Evolutionary conservation across 495 filamentous ascomycete genomes (phyloP).

Genomic region (Podospora bellae-mahoneyi): DNA sequence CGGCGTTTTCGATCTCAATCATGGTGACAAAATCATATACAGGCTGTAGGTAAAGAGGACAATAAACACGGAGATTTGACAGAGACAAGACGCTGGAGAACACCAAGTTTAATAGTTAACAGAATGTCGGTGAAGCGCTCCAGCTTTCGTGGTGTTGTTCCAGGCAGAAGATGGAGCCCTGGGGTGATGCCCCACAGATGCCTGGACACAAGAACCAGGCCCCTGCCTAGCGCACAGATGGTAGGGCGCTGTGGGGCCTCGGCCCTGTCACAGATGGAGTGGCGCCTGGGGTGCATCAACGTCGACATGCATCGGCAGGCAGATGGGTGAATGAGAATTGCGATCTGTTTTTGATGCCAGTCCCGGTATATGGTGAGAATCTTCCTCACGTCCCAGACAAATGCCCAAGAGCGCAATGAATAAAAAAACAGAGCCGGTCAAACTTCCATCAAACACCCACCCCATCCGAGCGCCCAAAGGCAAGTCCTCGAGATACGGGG

Average conservation of each 20-base stretch:
- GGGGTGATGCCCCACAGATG: neutral
- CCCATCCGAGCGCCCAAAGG: constrained; percentile 52
- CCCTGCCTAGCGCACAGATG: neutral
- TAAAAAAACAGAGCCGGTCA: constrained; percentile 51
- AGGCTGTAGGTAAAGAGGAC: neutral
- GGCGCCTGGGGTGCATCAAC: neutral
- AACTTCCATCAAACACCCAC: constrained; percentile 62
- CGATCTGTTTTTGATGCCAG: neutral
- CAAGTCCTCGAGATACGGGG: constrained; percentile 46
- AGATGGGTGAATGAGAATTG: neutral
- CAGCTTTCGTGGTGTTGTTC: neutral
- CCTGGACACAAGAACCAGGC: neutral
- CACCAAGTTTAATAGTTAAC: neutral
- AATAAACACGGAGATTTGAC: neutral
- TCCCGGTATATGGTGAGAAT: constrained; percentile 13
- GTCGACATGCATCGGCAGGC: neutral
- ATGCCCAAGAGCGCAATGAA: constrained; percentile 40
- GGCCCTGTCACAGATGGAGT: too few relatives aligned
- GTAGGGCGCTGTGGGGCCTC: too few relatives aligned
- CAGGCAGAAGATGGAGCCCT: neutral
- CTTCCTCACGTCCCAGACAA: constrained; percentile 43
- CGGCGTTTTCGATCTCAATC: constrained; percentile 17
- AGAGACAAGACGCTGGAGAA: neutral
- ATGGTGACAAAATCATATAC: constrained; percentile 1
- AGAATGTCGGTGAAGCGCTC: neutral